phyloP scores from a whole-genome alignment of 106 monocot genomes.

The Dendrobium officinale region DNA sequence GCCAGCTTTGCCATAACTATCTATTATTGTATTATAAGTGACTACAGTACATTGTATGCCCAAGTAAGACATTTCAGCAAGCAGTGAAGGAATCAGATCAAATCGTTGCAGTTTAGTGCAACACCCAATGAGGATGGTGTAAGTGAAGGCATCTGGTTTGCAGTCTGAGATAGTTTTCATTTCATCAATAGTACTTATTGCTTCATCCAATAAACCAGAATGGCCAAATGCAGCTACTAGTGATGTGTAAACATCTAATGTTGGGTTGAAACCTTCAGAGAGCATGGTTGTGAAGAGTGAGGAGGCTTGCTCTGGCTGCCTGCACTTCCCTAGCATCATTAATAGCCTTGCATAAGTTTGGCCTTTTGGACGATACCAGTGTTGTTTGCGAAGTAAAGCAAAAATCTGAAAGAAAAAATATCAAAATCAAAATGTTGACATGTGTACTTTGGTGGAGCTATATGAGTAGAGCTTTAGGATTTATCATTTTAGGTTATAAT shows the following conservation, averaged over 20 bases:
- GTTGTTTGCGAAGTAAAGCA: constrained; percentile 61
- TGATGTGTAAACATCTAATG: constrained; percentile 87
- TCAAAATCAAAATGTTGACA: neutral
- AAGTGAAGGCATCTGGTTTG: constrained; percentile 79
- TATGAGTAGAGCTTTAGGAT: too few relatives aligned
- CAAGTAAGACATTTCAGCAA: constrained; percentile 76
- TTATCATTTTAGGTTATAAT: too few relatives aligned
- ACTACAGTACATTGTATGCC: constrained; percentile 55
- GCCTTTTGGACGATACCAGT: constrained; percentile 78
- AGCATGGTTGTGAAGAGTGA: constrained; percentile 65
- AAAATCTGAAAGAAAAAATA: constrained; percentile 54
- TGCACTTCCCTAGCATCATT: constrained; percentile 74
- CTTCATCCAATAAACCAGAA: constrained; percentile 54
- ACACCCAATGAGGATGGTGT: constrained; percentile 61
- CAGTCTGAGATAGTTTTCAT: constrained; percentile 78
- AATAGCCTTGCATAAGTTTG: constrained; percentile 75
- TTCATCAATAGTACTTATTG: constrained; percentile 53
- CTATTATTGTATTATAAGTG: constrained; percentile 79
- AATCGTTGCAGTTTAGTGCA: constrained; percentile 52
- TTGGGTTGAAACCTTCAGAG: constrained; percentile 74
- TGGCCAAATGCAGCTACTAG: constrained; percentile 72
- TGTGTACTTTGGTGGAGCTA: too few relatives aligned
- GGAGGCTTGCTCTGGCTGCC: constrained; percentile 50
- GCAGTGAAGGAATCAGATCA: constrained; percentile 47
- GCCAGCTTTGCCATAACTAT: constrained; percentile 82